These are phyloP conservation scores for Keithomyces neogunnii DNA, from an alignment of 2,329 filamentous ascomycete genomes.

Conservation along the genomic window DNA sequence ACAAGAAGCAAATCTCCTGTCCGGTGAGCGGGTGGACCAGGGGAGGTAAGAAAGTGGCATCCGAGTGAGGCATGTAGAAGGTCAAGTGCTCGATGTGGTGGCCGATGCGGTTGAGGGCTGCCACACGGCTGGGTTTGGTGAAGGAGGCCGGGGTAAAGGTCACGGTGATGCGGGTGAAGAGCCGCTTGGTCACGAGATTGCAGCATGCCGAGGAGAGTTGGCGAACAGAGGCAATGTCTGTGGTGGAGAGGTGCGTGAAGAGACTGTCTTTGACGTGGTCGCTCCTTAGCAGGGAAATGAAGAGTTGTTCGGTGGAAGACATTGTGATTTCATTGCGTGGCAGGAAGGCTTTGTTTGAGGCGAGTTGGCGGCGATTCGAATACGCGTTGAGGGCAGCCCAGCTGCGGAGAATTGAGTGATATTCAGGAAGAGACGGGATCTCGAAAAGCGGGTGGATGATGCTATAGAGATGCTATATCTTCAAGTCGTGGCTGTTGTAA, in stretches of 20 bases:
- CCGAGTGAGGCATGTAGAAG: conserved; percentile 68
- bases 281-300: conserved; percentile 49
- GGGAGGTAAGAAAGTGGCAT: conserved; percentile 77
- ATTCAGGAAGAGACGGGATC: too few relatives aligned
- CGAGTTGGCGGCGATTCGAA: too few relatives aligned
- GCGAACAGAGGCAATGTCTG: conserved; percentile 52
- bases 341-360: too few relatives aligned
- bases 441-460: too few relatives aligned
- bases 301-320: conserved; percentile 38
- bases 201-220: conserved; percentile 63
- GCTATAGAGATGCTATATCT: too few relatives aligned
- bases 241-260: conserved; percentile 38
- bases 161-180: conserved; percentile 61
- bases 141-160: conserved; percentile 69
- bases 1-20: conserved; percentile 71
- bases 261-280: conserved; percentile 40
- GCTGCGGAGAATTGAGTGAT: too few relatives aligned
- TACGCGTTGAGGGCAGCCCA: too few relatives aligned
- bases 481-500: too few relatives aligned
- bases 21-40: conserved; percentile 71
- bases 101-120: conserved; percentile 69
- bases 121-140: conserved; percentile 62
- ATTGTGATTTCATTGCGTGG: conserved; percentile 42
- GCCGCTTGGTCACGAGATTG: conserved; percentile 57
- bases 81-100: conserved; percentile 70